Conservation (phyloP, 495 filamentous ascomycete species). For the Terfezia boudieri region DNA sequence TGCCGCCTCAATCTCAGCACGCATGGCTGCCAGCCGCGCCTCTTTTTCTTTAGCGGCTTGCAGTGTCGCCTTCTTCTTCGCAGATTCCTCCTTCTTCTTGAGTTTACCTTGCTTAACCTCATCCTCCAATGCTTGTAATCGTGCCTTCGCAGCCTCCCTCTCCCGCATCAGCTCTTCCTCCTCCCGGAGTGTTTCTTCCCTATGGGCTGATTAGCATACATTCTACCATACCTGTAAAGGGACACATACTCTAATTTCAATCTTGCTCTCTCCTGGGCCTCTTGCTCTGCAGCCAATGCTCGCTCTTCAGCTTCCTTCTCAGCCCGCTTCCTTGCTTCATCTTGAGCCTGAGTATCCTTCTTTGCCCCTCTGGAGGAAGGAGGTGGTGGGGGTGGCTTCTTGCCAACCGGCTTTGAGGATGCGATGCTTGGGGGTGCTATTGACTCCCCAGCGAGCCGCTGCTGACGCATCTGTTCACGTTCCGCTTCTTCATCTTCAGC, state of each 20-base stretch:
- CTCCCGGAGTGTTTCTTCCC: slow-evolving; percentile 50
- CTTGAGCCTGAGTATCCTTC: slow-evolving; percentile 32
- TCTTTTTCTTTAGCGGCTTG: slow-evolving; percentile 80
- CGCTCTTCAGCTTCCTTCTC: slow-evolving; percentile 30
- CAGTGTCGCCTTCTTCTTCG: slow-evolving; percentile 64
- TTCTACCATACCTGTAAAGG: slow-evolving; percentile 3
- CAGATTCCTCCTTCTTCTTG: slow-evolving; percentile 83
- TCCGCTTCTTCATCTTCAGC: slow-evolving; percentile 92
- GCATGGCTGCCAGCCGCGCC: slow-evolving; percentile 55
- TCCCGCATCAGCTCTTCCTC: slow-evolving; percentile 62
- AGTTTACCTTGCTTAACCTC: slow-evolving; percentile 84
- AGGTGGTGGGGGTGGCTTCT: slow-evolving; percentile 67
- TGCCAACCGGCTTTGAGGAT: slow-evolving; percentile 32
- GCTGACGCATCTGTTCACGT: slow-evolving; percentile 69
- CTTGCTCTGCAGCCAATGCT: slow-evolving; percentile 38
- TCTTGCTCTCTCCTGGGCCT: slow-evolving; percentile 51
- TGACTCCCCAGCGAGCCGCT: slow-evolving; percentile 63
- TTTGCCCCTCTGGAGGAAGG: slow-evolving; percentile 57
- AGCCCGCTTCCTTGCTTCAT: slow-evolving; percentile 23
- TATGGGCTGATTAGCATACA: slow-evolving; percentile 25
- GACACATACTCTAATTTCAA: slow-evolving; percentile 62
- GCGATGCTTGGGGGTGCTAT: slow-evolving; percentile 34
- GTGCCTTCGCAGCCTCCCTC: slow-evolving; percentile 58
- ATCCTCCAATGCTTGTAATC: slow-evolving; percentile 73
- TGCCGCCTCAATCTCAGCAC: slow-evolving; percentile 79